Percentiles rank a stretch among this genome's conserved stretches.
phyloP scores from a whole-genome alignment of 768 basidiomycete species.

The Hygrophoropsis aurantiaca region DNA sequence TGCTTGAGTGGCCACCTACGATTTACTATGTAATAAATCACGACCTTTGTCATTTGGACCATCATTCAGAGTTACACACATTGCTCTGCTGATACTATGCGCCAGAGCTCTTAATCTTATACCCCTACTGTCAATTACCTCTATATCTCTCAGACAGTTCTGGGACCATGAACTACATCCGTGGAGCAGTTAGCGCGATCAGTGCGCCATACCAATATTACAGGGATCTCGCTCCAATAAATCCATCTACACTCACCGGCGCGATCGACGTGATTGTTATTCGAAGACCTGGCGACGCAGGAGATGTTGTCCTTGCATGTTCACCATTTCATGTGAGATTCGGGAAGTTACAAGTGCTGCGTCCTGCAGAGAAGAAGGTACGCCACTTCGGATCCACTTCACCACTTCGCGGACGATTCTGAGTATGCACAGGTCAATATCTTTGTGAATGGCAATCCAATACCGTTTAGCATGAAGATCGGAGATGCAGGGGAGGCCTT shows the following conservation, averaged over 20 bases:
- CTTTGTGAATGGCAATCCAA: slow-evolving; percentile 78
- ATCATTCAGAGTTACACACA: neutral
- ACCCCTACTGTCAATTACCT: neutral
- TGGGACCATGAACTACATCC: slow-evolving; percentile 76
- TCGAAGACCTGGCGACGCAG: slow-evolving; percentile 62
- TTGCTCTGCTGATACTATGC: slow-evolving; percentile 2
- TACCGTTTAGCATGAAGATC: slow-evolving; percentile 97
- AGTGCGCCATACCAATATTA: slow-evolving; percentile 89
- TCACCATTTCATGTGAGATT: slow-evolving; percentile 98
- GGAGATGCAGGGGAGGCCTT: slow-evolving; percentile 99
- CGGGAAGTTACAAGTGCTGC: slow-evolving; percentile 93
- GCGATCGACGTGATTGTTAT: slow-evolving; percentile 99
- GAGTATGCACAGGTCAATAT: slow-evolving; percentile 71
- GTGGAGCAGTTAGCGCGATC: slow-evolving; percentile 82
- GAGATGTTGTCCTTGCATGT: slow-evolving; percentile 73
- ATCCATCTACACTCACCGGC: slow-evolving; percentile 94
- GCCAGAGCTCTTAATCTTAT: neutral
- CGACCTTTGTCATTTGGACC: too few relatives aligned
- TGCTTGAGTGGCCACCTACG: too few relatives aligned
- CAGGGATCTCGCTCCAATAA: slow-evolving; percentile 81
- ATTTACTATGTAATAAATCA: too few relatives aligned
- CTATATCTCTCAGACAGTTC: neutral
- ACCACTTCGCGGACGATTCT: neutral
- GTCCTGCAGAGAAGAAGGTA: slow-evolving; percentile 93
- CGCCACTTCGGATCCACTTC: slow-evolving; percentile 13